phyloP scores from a whole-genome alignment of 1,284 basidiomycete genomes.

The Xerocomus nothofagi region DNA sequence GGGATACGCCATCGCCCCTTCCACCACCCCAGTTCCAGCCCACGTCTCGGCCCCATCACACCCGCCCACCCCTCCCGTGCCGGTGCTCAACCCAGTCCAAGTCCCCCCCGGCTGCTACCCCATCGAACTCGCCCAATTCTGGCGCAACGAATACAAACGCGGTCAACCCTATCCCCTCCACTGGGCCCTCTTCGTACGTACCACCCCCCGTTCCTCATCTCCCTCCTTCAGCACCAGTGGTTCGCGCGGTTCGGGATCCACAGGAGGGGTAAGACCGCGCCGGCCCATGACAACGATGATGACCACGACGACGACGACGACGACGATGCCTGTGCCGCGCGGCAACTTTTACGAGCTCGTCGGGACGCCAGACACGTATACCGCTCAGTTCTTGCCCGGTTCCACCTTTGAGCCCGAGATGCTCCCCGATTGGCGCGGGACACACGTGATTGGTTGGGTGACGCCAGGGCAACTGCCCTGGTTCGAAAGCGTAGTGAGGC shows the following conservation, averaged over 20 bases:
- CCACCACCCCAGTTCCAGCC: neutral
- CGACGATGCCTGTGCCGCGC: neutral
- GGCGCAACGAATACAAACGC: slow-evolving; percentile 15
- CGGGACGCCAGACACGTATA: slow-evolving; percentile 27
- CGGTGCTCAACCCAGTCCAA: slow-evolving; percentile 14
- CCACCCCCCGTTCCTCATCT: neutral
- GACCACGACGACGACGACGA: neutral
- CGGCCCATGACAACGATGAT: too few relatives aligned
- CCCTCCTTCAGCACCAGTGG: neutral
- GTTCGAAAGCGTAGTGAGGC: slow-evolving; percentile 18
- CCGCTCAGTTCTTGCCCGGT: slow-evolving; percentile 12
- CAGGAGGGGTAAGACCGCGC: neutral
- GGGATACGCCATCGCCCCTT: neutral
- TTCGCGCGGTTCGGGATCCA: neutral
- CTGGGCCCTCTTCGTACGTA: slow-evolving; percentile 33
- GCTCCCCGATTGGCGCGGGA: slow-evolving; percentile 25
- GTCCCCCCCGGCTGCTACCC: slow-evolving; percentile 24
- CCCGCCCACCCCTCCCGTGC: slow-evolving; percentile 1
- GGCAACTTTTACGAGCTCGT: slow-evolving; percentile 32
- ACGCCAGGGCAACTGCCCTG: slow-evolving; percentile 8
- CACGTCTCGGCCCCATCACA: neutral
- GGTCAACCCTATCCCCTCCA: slow-evolving; percentile 21
- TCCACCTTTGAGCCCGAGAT: slow-evolving; percentile 7
- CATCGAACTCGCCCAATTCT: slow-evolving; percentile 34
- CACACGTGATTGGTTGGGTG: slow-evolving; percentile 25